These are phyloP conservation scores for Tetrapisispora arboricola DNA, from an alignment of 805 yeast genomes.

Conservation along the genomic window DNA sequence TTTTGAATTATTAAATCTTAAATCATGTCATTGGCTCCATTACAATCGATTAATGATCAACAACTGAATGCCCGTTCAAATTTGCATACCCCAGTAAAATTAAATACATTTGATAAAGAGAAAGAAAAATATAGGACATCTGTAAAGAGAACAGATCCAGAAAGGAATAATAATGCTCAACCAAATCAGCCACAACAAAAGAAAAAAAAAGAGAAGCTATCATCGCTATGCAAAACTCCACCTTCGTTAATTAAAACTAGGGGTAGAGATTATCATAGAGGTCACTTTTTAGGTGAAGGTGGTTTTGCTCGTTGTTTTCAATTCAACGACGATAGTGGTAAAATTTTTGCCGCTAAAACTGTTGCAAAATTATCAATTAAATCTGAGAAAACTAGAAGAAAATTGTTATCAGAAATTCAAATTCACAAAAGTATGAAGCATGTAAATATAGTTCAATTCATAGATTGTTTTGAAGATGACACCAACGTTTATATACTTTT, in stretches of 20 bases:
- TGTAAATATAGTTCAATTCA: conserved; percentile 79
- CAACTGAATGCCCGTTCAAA: conserved; percentile 27
- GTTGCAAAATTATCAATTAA: conserved; percentile 91
- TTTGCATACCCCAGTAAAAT: conserved; percentile 25
- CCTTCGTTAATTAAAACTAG: conserved; percentile 84
- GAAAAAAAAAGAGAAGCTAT: conserved; percentile 78
- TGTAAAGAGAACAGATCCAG: conserved; percentile 8
- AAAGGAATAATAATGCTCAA: conserved; percentile 9
- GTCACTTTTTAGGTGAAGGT: conserved; percentile 87
- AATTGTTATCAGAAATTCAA: conserved; percentile 82
- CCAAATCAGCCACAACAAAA: conserved; percentile 27
- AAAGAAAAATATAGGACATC: conserved; percentile 8
- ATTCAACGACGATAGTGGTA: conserved; percentile 81
- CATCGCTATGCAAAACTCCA: conserved; percentile 88
- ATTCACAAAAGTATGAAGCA: conserved; percentile 85
- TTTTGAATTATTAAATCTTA: not conserved
- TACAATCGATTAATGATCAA: conserved; percentile 27
- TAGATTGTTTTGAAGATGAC: conserved; percentile 95
- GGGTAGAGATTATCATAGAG: conserved; percentile 85
- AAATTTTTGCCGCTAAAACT: conserved; percentile 88
- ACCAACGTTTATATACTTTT: conserved; percentile 82
- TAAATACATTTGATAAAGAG: conserved; percentile 1
- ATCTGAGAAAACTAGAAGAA: conserved; percentile 72
- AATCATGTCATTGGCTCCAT: conserved; percentile 27
- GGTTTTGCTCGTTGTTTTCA: conserved; percentile 99